Evolutionary conservation across 192 early-diverging fungal species (phyloP).

Genomic region (Coemansia reversa): DNA sequence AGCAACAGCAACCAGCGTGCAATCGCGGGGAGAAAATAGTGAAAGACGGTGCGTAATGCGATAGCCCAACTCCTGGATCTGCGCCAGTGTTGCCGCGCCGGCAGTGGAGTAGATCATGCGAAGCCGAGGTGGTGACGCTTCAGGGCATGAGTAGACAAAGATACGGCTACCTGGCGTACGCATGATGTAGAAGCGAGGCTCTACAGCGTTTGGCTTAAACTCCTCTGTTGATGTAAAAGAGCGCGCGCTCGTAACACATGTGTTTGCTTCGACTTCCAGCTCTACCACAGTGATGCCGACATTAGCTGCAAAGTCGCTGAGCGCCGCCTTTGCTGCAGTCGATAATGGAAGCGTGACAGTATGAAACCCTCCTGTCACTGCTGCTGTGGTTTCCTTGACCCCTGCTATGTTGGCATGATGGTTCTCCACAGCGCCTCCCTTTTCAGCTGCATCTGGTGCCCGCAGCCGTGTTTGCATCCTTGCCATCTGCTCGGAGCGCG

Average conservation of each 20-base stretch:
- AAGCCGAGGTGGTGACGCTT: constrained; percentile 43
- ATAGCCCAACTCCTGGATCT: constrained; percentile 47
- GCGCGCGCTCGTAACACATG: constrained; percentile 22
- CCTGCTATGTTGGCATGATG: constrained; percentile 43
- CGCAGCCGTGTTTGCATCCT: constrained; percentile 41
- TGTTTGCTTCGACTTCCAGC: constrained; percentile 41
- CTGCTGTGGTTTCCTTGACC: constrained; percentile 46
- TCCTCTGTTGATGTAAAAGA: constrained; percentile 40
- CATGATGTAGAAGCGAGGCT: constrained; percentile 55
- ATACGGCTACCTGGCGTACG: constrained; percentile 44
- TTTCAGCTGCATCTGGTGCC: constrained; percentile 16
- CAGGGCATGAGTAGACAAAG: constrained; percentile 55
- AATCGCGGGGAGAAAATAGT: constrained; percentile 46
- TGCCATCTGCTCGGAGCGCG: constrained; percentile 50
- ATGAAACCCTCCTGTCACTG: constrained; percentile 53
- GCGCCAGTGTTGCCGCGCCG: constrained; percentile 27
- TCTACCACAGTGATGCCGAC: constrained; percentile 44
- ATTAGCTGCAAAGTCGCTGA: constrained; percentile 28
- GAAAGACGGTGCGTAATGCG: constrained; percentile 39
- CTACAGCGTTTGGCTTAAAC: constrained; percentile 32
- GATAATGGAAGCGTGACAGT: constrained; percentile 50
- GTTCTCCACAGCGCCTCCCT: constrained; percentile 17
- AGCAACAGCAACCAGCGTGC: constrained; percentile 46
- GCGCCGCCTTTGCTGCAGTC: constrained; percentile 23
- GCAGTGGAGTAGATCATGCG: constrained; percentile 58